Evolutionary conservation across 228 moss, liverwort and hornwort genomes (phyloP), one percentile per base, ranked within the genome.

Genomic region (Sphagnum magellanicum): DNA sequence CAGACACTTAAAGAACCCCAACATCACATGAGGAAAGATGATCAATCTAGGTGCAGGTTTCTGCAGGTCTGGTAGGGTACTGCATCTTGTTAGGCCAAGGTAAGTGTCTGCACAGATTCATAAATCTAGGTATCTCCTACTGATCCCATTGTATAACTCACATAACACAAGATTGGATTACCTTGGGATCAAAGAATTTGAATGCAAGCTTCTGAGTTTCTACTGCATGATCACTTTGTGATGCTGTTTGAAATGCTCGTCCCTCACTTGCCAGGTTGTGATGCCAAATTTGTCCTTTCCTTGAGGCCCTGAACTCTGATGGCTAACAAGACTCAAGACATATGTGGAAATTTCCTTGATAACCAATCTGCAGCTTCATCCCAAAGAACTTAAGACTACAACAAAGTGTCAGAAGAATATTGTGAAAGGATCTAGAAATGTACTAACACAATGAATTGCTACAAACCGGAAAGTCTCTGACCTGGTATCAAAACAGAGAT

Each of bases 261-360:
- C 76, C 70, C 14, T 78, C 83, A 66, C 76, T 78, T 46, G 78
- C 60, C 53, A 78, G 70, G 66, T 87, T 83, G 14, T 83, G 83
- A 53, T 83, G 87, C 51, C 83, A 72, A 72, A 83, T 87, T 59
- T 83, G 83, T 65, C 83, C 87, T 66, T 87, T 87, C 66, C 87
- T 74, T 50, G 87, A 78, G 55, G 87, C 80, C 53, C 87, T 83
- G 55, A 80, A 81, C 60, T 76, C 60, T 52, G 78, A 80, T 15
- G 74, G 74, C 47, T 67, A 48, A 65, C 76, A 70, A 50, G 87
- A 69, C 76, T 87, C 83, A 8, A 68, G 66, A 50, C 83, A 78
- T 60, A 81, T 63, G 50, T 87, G 74, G 55, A 32, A 32, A 32
- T 32, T 12, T 55, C 55, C 55, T 55, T 55, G 83, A 80, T 53